Conservation (phyloP, 371 early-diverging fungal genomes). For the Actinomortierella wolfii region DNA sequence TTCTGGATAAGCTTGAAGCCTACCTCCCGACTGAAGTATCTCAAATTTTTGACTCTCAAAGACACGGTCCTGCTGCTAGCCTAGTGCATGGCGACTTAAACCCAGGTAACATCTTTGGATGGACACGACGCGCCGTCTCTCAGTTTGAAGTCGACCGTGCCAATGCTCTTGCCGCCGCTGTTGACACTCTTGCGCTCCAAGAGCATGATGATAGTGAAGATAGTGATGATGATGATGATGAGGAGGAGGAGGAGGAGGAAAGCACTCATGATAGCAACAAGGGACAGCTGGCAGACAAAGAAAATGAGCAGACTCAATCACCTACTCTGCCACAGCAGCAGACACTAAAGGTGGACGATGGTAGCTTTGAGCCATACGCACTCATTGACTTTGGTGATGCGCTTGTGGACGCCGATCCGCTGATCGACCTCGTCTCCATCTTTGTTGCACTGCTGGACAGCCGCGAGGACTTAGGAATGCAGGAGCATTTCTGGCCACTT, state of each 20-base stretch:
- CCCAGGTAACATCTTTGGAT: slow-evolving; percentile 30
- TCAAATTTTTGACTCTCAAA: slow-evolving; percentile 16
- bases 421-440: slow-evolving; percentile 33
- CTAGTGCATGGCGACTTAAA: slow-evolving; percentile 37
- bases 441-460: slow-evolving; percentile 34
- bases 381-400: slow-evolving; percentile 40
- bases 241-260: too few species aligned
- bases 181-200: too few species aligned
- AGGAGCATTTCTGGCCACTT: neutral
- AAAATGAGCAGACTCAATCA: neutral
- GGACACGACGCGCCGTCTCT: too few species aligned
- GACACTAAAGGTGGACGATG: neutral
- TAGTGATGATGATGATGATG: too few species aligned
- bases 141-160: too few species aligned
- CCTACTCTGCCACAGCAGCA: neutral
- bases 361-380: slow-evolving; percentile 13
- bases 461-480: slow-evolving; percentile 8
- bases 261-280: too few species aligned
- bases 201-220: too few species aligned
- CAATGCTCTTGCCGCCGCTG: too few species aligned
- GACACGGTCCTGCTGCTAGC: slow-evolving; percentile 6
- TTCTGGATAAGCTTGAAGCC: slow-evolving; percentile 9
- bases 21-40: slow-evolving; percentile 15
- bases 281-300: too few species aligned
- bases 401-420: slow-evolving; percentile 16